Evolutionary conservation across 2,329 filamentous ascomycete species (phyloP), one percentile per base, ranked within the genome.

Genomic region (Xylaria sp.): DNA sequence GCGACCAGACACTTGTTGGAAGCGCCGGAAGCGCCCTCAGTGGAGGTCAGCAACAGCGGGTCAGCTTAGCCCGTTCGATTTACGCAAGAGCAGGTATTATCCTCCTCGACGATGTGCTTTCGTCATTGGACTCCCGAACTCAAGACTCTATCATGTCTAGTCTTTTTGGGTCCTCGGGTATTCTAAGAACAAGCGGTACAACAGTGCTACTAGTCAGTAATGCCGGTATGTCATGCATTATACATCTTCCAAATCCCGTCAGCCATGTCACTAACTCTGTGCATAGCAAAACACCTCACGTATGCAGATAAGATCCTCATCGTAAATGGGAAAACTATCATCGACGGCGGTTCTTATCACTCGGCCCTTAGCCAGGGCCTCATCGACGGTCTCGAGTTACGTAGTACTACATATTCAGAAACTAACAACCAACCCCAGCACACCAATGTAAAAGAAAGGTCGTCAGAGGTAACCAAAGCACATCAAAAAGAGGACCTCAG

Each of bases 391-490:
- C 28, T 28, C 28, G 28, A 28, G 28, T 3, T 28, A 28, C 3
- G 28, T 28, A 28, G 28, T 28, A 28, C 28, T 28, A 28, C 28
- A 28, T 3, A 28, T 28, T 28, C 28, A 28, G 28, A 28, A 28
- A 28, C 5, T 28, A 28, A 28, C 28, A 28, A 28, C 28, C 2
- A 28, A 5, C 28, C 28, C 28, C 28, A 28, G 4, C 28, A 28
- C 28, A 28, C 28, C 28, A 28, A 28, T 6, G 28, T 28, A 2
- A 28, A 28, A 28, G 28, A 28, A 28, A 34, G 20, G 31, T 55
- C 52, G 50, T 55, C 52, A 15, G 52, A 55, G 52, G 50, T 52
- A 10, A 28, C 50, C 50, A 52, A 52, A 55, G 18, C 25, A 34
- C 31, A 15, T 37, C 31, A 55, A 55, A 34, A 55, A 56, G 54